phyloP scores from a whole-genome alignment of 2,329 filamentous ascomycete species.

The Pseudohalonectria lignicola region DNA sequence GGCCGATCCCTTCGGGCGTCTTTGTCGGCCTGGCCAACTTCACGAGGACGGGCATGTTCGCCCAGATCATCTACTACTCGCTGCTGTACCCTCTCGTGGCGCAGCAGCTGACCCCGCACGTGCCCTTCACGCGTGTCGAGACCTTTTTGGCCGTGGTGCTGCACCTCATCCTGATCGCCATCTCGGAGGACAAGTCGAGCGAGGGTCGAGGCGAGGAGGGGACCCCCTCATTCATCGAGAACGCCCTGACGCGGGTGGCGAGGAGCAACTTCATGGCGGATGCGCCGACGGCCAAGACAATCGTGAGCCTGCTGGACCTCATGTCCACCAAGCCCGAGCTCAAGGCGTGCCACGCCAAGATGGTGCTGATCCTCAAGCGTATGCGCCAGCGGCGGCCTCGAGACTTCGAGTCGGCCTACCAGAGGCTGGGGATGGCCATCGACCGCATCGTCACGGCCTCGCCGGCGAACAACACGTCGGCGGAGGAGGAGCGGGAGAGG shows the following conservation, averaged over 20 bases:
- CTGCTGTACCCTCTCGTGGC: conserved; percentile 70
- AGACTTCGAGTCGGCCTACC: conserved; percentile 60
- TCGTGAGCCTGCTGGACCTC: conserved; percentile 52
- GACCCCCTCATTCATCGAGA: conserved; percentile 58
- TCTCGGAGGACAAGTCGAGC: conserved; percentile 64
- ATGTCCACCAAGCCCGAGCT: conserved; percentile 61
- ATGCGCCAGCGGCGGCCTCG: conserved; percentile 74
- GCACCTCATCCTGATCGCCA: conserved; percentile 76
- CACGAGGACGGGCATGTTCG: conserved; percentile 75
- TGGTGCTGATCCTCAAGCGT: conserved; percentile 69
- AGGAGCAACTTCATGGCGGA: conserved; percentile 50
- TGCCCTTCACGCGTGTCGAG: conserved; percentile 76
- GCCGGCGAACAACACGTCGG: conserved; percentile 55
- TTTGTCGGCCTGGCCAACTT: conserved; percentile 71
- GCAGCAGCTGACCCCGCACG: conserved; percentile 55
- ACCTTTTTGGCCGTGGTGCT: conserved; percentile 85
- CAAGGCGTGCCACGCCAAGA: conserved; percentile 74
- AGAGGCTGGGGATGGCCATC: conserved; percentile 51
- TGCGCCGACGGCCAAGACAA: conserved; percentile 46
- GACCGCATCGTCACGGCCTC: conserved; percentile 76
- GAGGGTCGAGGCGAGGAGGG: conserved; percentile 27
- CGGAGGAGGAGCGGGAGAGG: conserved; percentile 63
- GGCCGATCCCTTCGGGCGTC: conserved; percentile 62
- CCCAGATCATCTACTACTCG: conserved; percentile 81
- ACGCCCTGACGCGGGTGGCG: conserved; percentile 54